Base-by-base conservation (phyloP, 768 basidiomycete species). In the Rubroboletus pulcherrimus region DNA sequence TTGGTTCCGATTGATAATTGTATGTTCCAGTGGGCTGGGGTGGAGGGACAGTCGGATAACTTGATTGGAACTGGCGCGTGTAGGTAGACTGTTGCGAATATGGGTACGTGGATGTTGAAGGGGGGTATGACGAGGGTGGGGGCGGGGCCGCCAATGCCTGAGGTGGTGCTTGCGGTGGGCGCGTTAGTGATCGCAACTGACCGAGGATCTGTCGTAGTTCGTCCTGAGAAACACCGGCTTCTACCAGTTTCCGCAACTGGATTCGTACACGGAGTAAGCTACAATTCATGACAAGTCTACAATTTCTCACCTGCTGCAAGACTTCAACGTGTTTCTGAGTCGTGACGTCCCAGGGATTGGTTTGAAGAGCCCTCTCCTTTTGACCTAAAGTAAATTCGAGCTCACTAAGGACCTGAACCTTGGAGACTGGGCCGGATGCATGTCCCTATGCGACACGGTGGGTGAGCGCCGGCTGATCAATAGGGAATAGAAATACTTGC, bases 401-500 rank as follows among this genome's bases (percentile, higher is more conserved):
- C 69, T 93, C 91, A 47, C 84, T 84, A 6, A 93, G 77, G 5
- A 96, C 93, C 71, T 92, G 90, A 1, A 83, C 76, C 68, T 86
- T 86, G 8, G 87, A 84, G 33, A 91, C 79, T 59, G 82, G 75
- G 15, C 76, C 71, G 7, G 76, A 71, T 45, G 73, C 70, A 54
- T 76, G 73, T 39, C 70, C 62, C 54, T 63, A 59, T 5, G 71
- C 73, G 42, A 49, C 54, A 50, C 52, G 63, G 40, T 41, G 39
- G 29, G 34, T 51, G 53, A n/a, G 48, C 46, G 19, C 24, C 7
- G 2, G 42, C 24, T 5, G 21, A 42, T 8, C 5, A 17, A n/a
- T 38, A 54, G 19, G 15, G 8, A 1, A 55, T 41, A 46, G 24
- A 56, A 37, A 41, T 41, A 75, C 80, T 62, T 64, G 81, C 81